A percentile compares a stretch with the other conserved stretches of the same genome.
These are phyloP conservation scores for Erodium maritimum DNA, from an alignment of 345 rosid species.

Conservation along the genomic window DNA sequence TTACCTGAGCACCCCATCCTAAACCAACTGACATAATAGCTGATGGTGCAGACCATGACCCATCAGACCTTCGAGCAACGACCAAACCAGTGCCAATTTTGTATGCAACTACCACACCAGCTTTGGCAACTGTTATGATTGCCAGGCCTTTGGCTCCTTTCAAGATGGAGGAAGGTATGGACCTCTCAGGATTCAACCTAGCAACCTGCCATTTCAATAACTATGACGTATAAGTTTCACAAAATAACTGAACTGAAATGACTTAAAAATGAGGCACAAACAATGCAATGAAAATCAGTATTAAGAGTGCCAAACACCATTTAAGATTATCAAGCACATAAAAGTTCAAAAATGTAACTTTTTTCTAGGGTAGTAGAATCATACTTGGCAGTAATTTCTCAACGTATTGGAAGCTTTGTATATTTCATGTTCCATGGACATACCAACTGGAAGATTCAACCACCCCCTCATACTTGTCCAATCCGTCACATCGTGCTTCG, in stretches of 20 bases:
- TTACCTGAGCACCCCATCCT: constrained; percentile 99
- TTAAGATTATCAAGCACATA: neutral
- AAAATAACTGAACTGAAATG: neutral
- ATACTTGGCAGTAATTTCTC: constrained; percentile 67
- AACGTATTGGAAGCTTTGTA: constrained; percentile 81
- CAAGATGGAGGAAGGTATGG: constrained; percentile 71
- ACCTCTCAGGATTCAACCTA: constrained; percentile 67
- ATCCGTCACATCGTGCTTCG: constrained; percentile 87
- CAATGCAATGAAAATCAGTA: neutral
- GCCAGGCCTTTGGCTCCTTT: constrained; percentile 80
- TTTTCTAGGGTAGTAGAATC: constrained; percentile 3
- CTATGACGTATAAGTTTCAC: neutral
- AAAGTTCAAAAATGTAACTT: neutral
- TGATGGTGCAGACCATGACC: constrained; percentile 99
- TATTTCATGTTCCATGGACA: constrained; percentile 91
- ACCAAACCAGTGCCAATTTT: constrained; percentile 87
- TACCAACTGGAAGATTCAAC: constrained; percentile 86
- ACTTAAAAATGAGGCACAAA: neutral
- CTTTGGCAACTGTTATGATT: constrained; percentile 85
- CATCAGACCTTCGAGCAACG: constrained; percentile 65
- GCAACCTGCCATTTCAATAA: constrained; percentile 42
- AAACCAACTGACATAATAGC: constrained; percentile 69
- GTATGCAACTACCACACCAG: constrained; percentile 66
- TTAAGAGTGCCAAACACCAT: neutral
- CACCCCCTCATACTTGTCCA: constrained; percentile 94